Evolutionary conservation across 2,329 filamentous ascomycete genomes (phyloP), one percentile per base, ranked within the genome.

Genomic region (Curvularia sp.): DNA sequence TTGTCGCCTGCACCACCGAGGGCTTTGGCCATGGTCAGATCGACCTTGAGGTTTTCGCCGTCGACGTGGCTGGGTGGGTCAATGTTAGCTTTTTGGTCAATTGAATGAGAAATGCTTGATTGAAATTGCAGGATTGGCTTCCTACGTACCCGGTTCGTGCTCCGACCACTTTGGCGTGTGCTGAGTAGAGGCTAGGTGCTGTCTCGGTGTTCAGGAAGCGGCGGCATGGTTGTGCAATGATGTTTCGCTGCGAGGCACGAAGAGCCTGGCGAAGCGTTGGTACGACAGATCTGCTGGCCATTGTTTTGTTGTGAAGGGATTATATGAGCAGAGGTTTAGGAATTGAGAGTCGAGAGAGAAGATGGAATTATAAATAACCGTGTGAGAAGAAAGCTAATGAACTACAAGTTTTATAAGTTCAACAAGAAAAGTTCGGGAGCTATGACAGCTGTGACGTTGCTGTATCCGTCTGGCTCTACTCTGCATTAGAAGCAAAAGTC

Each of bases 11-110:
- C 41, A 71, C 80, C 79, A 41, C 79, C 78, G 12, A 82, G 74
- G 1, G 73, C 75, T 63, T 80, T 81, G 55, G 79, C 75, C 79
- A 80, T 81, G 18, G 76, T 76, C 0, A 81, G 74, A 31, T 80
- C 77, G 10, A 77, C 60, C 20, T 72, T 69, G 41, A 78, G 69
- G 57, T 73, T 72, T 57, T 79, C 69, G 47, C 71, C 71, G 20
- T 75, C 69, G 33, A 72, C 69, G 57, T 76, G 74, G 13, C 69
- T 72, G 38, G 4, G 13, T 5, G 3, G 6, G 10, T 9, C 4
- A 9, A 2, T 8, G 42, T 66, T 20, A 58, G 52, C 35, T 18
- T 2, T 39, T 8, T 4, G 6, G 5, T 28, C 15, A 5, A 10
- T 26, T 43, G 5, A 10, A 2, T n/a, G 4, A 2, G 7, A 1